Evolutionary conservation across 768 basidiomycete genomes (phyloP), one percentile per base, ranked within the genome.

Genomic region (Russula sp.): DNA sequence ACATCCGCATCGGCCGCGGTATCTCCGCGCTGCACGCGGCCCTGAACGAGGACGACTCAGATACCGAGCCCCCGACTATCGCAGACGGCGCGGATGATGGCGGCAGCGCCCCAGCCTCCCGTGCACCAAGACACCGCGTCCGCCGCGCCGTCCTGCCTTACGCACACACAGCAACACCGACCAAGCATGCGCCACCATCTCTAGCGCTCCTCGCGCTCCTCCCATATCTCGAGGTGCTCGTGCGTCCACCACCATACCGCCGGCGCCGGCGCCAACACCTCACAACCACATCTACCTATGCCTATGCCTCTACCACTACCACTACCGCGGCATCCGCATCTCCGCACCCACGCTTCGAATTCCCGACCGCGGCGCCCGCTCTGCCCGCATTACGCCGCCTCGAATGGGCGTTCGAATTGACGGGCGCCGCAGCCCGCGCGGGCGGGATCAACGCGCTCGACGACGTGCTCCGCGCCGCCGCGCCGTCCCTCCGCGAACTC

Each of bases 71-170:
- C 13, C 41, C 41, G 16, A 35, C 22, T 7, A 14, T 11, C 14
- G 1, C 18, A 14, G 14, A 9, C 13, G 14, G 5, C 13, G 25
- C 8, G 32, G 39, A 41, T 22, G 36, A n/a, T n/a, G n/a, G n/a
- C n/a, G n/a, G 34, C 20, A 32, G 6, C 59, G 13, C 47, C 41
- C 25, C 25, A 29, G 35, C 35, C 41, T 18, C n/a, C 6, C 45
- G 43, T 42, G 36, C 16, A 14, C 50, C 34, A 7, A 41, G 55
- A 4, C 16, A 57, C n/a, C 53, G 59, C 41, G 65, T 64, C 32
- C 63, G 62, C 25, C 65, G 65, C 52, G 59, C 47, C 16, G 63
- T 64, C 38, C 56, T 66, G n/a, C 59, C 65, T 20, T 66, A 66
- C 39, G 16, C 56, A 1, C 16, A 34, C 22, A 60, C 65, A 18